phyloP scores from a whole-genome alignment of 2,329 filamentous ascomycete species.

The Fusarium dimerum region DNA sequence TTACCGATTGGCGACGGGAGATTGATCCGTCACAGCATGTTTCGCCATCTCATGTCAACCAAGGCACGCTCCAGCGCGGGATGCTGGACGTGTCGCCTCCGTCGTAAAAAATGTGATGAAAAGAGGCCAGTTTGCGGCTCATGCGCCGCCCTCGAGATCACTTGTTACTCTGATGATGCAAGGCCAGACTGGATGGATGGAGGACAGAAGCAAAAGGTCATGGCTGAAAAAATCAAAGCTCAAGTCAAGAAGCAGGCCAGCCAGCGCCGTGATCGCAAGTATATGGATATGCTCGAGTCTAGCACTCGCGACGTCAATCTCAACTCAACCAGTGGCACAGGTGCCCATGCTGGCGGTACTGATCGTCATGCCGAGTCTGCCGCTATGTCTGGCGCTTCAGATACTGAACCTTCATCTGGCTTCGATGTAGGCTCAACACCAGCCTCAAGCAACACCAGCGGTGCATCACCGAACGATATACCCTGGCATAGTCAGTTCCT shows the following conservation, averaged over 20 bases:
- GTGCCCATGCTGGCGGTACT: background rate
- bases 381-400: slow-evolving; percentile 27
- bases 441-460: slow-evolving; percentile 33
- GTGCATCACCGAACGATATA: slow-evolving; percentile 33
- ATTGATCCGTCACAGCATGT: slow-evolving; percentile 16
- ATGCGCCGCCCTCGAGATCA: slow-evolving; percentile 56
- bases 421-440: slow-evolving; percentile 29
- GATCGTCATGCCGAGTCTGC: slow-evolving; percentile 5
- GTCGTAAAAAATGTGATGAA: slow-evolving; percentile 64
- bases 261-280: slow-evolving; percentile 51
- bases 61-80: slow-evolving; percentile 46
- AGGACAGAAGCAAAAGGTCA: slow-evolving; percentile 49
- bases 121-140: slow-evolving; percentile 50
- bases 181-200: slow-evolving; percentile 63
- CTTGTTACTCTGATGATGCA: slow-evolving; percentile 52
- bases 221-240: slow-evolving; percentile 54
- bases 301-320: slow-evolving; percentile 33
- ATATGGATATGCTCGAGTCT: slow-evolving; percentile 44
- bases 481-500: slow-evolving; percentile 36
- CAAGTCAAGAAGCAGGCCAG: slow-evolving; percentile 57
- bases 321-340: background rate
- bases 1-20: background rate
- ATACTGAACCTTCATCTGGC: slow-evolving; percentile 28
- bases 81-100: slow-evolving; percentile 63
- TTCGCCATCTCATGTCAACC: slow-evolving; percentile 31